Evolutionary conservation across 2,329 filamentous ascomycete genomes (phyloP), one percentile per base, ranked within the genome.

Genomic region (Trichoderma asperellum): DNA sequence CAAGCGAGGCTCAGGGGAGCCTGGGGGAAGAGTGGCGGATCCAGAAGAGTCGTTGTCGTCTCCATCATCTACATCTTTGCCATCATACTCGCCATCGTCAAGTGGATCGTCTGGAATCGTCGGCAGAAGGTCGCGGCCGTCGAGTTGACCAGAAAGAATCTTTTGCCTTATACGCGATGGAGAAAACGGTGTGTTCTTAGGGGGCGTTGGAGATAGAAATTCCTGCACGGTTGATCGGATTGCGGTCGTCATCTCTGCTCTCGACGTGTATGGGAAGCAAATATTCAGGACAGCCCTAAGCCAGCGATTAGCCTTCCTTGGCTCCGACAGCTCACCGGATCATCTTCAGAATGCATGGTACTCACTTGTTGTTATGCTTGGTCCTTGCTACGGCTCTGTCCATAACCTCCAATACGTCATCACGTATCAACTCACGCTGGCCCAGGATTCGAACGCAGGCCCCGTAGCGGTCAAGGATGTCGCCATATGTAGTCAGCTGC

Each of bases 211-310:
- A 63, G 87, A 89, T 70, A 92, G 92, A 79, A 93, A 98, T 70
- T 97, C 92, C 69, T 92, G 85, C 10, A 99, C 94, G 0, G 95
- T 97, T 53, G 90, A 89, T 72, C 92, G 91, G 73, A 99, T 92
- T 6, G 95, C 93, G 3, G 92, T 89, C 0, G 95, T 96, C 73
- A 99, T 98, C 78, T 99, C 96, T 76, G 97, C 94, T 72, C 96
- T 88, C 5, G 94, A 97, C 0, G 96, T 98, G 77, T 99, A 99
- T 0, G 96, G 96, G 76, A 98, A 98, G 83, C 96, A 99, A 72
- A 99, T 94, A 78, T 99, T 99, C 63, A 99, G 84, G 35, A 87
- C 81, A 32, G 84, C 82, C 68, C 87, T 88, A 32, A 18, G 24
- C 53, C 6, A 21, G 12, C 21, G 74, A 73, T 49, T 35, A 65